Evolutionary conservation across 2,329 filamentous ascomycete species (phyloP).

Genomic region (Lizonia empirigonia): DNA sequence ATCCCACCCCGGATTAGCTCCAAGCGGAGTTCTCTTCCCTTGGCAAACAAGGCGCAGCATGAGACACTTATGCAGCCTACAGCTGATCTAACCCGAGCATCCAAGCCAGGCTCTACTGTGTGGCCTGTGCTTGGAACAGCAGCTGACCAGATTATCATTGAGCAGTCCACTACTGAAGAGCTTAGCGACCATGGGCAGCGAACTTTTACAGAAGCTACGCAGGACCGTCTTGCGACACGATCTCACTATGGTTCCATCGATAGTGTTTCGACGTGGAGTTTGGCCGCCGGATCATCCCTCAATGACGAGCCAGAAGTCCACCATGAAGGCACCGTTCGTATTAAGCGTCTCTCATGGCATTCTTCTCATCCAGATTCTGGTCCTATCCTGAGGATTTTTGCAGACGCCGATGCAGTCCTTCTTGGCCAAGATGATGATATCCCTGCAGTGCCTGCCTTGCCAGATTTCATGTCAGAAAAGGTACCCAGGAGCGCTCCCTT

Average conservation of each 20-base stretch:
- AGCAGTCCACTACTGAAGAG: neutral
- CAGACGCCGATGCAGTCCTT: conserved; percentile 35
- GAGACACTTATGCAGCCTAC: neutral
- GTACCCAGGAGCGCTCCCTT: conserved; percentile 10
- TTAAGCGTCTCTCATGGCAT: conserved; percentile 30
- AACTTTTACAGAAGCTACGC: neutral
- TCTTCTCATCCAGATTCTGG: conserved; percentile 22
- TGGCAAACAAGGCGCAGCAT: neutral
- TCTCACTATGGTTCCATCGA: conserved; percentile 5
- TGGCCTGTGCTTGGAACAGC: conserved; percentile 21
- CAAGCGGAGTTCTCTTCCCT: conserved; percentile 23
- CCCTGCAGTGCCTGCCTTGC: conserved; percentile 18
- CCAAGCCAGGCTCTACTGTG: conserved; percentile 13
- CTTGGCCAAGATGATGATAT: conserved; percentile 16
- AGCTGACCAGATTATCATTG: neutral
- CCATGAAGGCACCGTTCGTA: conserved; percentile 13
- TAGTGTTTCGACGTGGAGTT: conserved; percentile 14
- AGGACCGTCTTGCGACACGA: neutral
- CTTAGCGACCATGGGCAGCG: neutral
- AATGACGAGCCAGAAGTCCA: conserved; percentile 10
- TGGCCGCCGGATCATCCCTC: conserved; percentile 9
- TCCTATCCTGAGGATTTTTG: conserved; percentile 28
- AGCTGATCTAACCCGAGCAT: neutral
- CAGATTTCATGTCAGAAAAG: neutral
- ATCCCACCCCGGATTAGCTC: conserved; percentile 26